These are phyloP conservation scores for Melanopsichium pennsylvanicum DNA, from an alignment of 1,284 basidiomycete species.

Conservation along the genomic window DNA sequence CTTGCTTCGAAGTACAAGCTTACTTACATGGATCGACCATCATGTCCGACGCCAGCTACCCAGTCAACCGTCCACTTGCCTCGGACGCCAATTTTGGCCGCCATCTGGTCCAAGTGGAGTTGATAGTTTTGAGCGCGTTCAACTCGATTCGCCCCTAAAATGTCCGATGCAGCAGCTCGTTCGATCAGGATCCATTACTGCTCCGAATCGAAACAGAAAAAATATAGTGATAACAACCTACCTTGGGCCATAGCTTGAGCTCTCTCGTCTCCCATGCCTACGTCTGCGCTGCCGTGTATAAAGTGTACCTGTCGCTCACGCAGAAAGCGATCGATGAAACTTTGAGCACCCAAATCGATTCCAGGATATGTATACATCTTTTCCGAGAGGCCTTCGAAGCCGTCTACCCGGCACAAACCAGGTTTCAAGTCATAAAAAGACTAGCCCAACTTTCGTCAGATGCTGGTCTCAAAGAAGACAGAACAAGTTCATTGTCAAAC, in stretches of 20 bases:
- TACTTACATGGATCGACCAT: conserved; percentile 42
- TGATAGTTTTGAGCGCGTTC: conserved; percentile 36
- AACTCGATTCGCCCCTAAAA: conserved; percentile 22
- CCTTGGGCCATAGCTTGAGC: conserved; percentile 41
- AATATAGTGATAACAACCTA: conserved; percentile 7
- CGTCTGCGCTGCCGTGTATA: conserved; percentile 28
- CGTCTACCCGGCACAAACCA: conserved; percentile 18
- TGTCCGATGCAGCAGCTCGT: neutral
- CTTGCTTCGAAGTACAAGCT: too few relatives aligned
- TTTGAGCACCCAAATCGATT: neutral
- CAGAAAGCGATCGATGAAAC: conserved; percentile 8
- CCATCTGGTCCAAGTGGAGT: conserved; percentile 13
- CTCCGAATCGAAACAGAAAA: too few relatives aligned
- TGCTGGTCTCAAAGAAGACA: too few relatives aligned
- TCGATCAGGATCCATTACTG: neutral
- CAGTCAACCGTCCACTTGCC: conserved; percentile 31
- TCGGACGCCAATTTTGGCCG: neutral
- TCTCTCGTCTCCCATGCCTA: conserved; percentile 36
- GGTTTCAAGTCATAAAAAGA: too few relatives aligned
- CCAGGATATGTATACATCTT: conserved; percentile 6
- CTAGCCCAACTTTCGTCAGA: too few relatives aligned
- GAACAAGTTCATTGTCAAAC: neutral
- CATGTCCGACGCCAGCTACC: conserved; percentile 24
- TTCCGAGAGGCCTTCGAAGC: conserved; percentile 15
- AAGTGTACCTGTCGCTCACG: conserved; percentile 14